A percentile compares a stretch with the other conserved stretches of the same genome.
Conservation (phyloP, 257 asterid genomes). For the Handroanthus guayacan region DNA sequence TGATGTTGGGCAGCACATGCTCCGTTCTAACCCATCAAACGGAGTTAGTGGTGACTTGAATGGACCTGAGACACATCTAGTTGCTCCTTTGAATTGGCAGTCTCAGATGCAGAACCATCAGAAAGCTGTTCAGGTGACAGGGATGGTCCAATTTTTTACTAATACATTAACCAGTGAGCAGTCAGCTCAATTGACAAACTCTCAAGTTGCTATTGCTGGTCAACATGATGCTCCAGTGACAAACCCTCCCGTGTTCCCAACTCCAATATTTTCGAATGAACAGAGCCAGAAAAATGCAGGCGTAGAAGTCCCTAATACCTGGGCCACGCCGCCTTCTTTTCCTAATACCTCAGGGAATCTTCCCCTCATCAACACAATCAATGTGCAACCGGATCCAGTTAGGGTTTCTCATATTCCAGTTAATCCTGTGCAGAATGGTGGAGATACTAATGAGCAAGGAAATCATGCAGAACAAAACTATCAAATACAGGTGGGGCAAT, state of each 20-base stretch:
- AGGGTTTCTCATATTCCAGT: slow-evolving; percentile 40
- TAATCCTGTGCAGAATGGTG: slow-evolving; percentile 43
- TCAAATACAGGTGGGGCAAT: slow-evolving; percentile 43
- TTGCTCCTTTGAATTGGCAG: slow-evolving; percentile 42
- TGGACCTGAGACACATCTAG: slow-evolving; percentile 44
- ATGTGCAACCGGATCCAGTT: slow-evolving; percentile 38
- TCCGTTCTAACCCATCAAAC: slow-evolving; percentile 41
- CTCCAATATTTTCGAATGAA: slow-evolving; percentile 52
- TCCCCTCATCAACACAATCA: slow-evolving; percentile 35
- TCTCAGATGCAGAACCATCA: slow-evolving; percentile 48
- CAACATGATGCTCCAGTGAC: slow-evolving; percentile 39
- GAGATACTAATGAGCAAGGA: slow-evolving; percentile 40
- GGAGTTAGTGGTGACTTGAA: slow-evolving; percentile 43
- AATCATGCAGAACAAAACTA: slow-evolving; percentile 46
- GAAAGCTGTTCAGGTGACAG: slow-evolving; percentile 47
- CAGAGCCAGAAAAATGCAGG: slow-evolving; percentile 46
- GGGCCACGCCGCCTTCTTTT: slow-evolving; percentile 33
- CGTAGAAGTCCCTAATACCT: slow-evolving; percentile 42
- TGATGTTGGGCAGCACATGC: slow-evolving; percentile 34
- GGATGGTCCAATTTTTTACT: slow-evolving; percentile 46
- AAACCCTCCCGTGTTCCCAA: slow-evolving; percentile 41
- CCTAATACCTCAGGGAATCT: slow-evolving; percentile 33
- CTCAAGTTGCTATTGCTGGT: slow-evolving; percentile 36
- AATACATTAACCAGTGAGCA: slow-evolving; percentile 45
- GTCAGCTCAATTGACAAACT: slow-evolving; percentile 48